Conservation (phyloP, 306 rosid species). For the apple (Malus domestica) region DNA sequence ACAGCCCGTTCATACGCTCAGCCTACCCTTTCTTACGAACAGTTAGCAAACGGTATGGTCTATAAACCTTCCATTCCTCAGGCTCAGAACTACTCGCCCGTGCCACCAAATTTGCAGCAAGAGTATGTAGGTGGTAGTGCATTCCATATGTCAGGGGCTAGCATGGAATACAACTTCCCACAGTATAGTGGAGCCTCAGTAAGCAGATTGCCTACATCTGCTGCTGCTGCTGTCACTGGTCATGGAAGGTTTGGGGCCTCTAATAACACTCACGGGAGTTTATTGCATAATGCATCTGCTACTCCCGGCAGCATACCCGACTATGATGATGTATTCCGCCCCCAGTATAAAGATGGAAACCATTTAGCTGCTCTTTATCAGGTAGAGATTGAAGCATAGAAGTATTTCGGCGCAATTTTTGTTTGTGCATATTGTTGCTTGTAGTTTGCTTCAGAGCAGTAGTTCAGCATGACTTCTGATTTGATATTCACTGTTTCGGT, state of each 20-base stretch:
- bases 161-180: slow-evolving; percentile 29
- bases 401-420: not conserved
- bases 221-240: slow-evolving; percentile 19
- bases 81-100: slow-evolving; percentile 30
- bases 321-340: slow-evolving; percentile 28
- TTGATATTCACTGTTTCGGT: not conserved
- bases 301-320: slow-evolving; percentile 23
- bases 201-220: slow-evolving; percentile 19
- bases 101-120: slow-evolving; percentile 25
- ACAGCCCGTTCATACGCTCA: slow-evolving; percentile 13
- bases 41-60: slow-evolving; percentile 9
- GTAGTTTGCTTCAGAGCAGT: not conserved
- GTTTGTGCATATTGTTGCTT: not conserved
- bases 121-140: slow-evolving; percentile 28
- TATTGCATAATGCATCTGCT: slow-evolving; percentile 28
- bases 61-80: slow-evolving; percentile 17
- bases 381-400: slow-evolving; percentile 28
- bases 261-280: slow-evolving; percentile 21
- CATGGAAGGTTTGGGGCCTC: slow-evolving; percentile 39
- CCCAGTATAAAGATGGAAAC: slow-evolving; percentile 35
- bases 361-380: slow-evolving; percentile 32
- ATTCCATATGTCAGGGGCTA: slow-evolving; percentile 24
- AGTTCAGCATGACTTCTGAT: not conserved
- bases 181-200: slow-evolving; percentile 17
- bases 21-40: slow-evolving; percentile 27